Conservation (phyloP, 2,329 filamentous ascomycete genomes). For the Colletotrichum aenigma region DNA sequence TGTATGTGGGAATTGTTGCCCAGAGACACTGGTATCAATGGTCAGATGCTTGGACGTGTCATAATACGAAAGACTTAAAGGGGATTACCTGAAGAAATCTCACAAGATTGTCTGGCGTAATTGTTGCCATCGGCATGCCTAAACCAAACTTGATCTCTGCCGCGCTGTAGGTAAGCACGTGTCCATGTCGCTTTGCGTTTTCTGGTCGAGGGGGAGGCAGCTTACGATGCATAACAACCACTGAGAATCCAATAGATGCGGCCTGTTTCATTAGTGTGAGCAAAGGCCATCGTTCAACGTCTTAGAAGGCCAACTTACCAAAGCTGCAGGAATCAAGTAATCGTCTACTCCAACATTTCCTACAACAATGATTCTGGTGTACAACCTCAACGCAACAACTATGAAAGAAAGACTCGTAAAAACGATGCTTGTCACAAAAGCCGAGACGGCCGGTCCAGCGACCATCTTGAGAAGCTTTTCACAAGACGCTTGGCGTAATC, state of each 20-base stretch:
- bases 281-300: background rate
- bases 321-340: background rate
- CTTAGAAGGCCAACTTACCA: slow-evolving; percentile 15
- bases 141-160: background rate
- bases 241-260: background rate
- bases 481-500: background rate
- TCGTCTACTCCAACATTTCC: background rate
- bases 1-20: background rate
- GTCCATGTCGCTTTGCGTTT: background rate
- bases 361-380: background rate
- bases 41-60: background rate
- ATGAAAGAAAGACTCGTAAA: background rate
- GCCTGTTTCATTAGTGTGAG: background rate
- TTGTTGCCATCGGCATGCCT: background rate
- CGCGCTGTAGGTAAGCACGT: background rate
- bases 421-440: background rate
- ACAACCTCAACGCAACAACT: background rate
- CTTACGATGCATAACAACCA: background rate
- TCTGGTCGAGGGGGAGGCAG: background rate
- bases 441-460: background rate
- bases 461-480: background rate
- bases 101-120: background rate
- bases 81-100: background rate
- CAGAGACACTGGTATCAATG: background rate
- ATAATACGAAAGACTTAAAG: background rate